A percentile compares a stretch with the other conserved stretches of the same genome.
Evolutionary conservation across 2,329 filamentous ascomycete species (phyloP).

Genomic region (Chaetomium globosum): DNA sequence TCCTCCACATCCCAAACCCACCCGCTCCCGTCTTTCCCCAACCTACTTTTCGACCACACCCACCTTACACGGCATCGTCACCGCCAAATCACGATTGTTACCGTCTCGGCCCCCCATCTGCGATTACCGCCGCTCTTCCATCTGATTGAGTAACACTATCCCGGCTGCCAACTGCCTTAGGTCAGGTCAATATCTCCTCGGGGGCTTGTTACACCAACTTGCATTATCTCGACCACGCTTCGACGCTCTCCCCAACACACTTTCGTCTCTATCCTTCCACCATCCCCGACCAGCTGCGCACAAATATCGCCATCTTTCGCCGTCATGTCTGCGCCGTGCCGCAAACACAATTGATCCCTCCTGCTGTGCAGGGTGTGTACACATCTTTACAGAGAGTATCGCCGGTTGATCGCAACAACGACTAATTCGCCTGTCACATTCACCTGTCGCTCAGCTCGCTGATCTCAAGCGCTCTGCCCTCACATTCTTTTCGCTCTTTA

Average conservation of each 20-base stretch:
- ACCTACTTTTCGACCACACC: neutral
- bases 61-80: conserved; percentile 8
- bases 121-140: neutral
- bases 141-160: neutral
- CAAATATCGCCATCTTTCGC: conserved; percentile 2
- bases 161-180: neutral
- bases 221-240: neutral
- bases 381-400: neutral
- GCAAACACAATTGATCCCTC: conserved; percentile 24
- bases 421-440: neutral
- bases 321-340: conserved; percentile 23
- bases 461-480: neutral
- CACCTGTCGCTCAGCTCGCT: neutral
- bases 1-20: neutral
- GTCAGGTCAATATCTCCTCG: neutral
- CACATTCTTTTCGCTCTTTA: neutral
- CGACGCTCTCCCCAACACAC: neutral
- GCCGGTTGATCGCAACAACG: neutral
- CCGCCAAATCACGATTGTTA: neutral
- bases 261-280: neutral
- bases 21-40: neutral
- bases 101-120: neutral
- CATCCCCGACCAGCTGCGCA: neutral
- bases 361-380: conserved; percentile 20
- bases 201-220: neutral